Evolutionary conservation across 257 asterid genomes (phyloP).

Genomic region (Nicotiana attenuata): DNA sequence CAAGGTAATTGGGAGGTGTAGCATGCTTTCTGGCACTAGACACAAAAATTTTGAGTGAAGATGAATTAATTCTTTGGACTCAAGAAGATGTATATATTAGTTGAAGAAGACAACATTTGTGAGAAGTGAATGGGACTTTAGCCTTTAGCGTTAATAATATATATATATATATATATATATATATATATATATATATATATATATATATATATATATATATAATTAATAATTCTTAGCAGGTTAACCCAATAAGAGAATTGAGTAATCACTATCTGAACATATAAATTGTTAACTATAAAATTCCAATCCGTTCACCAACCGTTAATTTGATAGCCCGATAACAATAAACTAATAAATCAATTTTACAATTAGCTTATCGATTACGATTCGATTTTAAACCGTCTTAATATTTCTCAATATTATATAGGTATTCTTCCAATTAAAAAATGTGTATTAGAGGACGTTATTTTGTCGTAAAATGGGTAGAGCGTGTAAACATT

Average conservation of each 20-base stretch:
- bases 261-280: too few species aligned
- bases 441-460: too few species aligned
- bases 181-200: too few species aligned
- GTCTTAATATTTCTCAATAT: too few species aligned
- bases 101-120: not conserved
- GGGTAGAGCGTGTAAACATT: not conserved
- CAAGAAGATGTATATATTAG: not conserved
- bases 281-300: too few species aligned
- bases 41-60: not conserved
- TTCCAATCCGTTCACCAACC: not conserved
- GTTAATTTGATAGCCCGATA: not conserved
- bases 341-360: rapidly evolving
- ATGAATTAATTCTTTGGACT: not conserved
- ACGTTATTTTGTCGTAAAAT: not conserved
- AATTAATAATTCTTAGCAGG: too few species aligned
- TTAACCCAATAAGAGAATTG: too few species aligned
- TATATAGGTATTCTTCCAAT: too few species aligned
- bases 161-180: too few species aligned
- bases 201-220: too few species aligned
- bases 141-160: too few species aligned
- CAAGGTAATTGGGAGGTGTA: not conserved
- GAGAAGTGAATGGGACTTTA: not conserved
- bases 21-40: not conserved
- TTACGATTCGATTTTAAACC: not conserved
- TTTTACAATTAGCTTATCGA: not conserved